Base-by-base conservation (phyloP, 305 asterid genomes). In the Withania somnifera region DNA sequence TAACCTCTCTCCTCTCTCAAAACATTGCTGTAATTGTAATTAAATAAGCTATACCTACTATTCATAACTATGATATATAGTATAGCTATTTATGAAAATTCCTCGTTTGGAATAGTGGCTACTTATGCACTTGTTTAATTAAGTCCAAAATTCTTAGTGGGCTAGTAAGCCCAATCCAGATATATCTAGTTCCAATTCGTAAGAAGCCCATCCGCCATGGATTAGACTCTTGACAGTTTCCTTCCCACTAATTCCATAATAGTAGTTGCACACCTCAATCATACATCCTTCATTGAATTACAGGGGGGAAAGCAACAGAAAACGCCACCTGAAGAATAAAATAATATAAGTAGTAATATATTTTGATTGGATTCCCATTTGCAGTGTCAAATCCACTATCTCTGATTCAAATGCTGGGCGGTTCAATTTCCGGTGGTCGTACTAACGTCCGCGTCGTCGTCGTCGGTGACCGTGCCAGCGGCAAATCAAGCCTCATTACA, bases 401-500 rank as follows among this genome's bases (percentile, higher is more conserved):
- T 10, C 58, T 26, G 42, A 80, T 51, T 82, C 85, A 89, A 83
- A 94, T 94, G 97, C 86, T 93, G 68, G 88, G 90, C 78, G 84
- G 76, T 82, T 66, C 93, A 61, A 68, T 82, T 80, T 82, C 90
- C 94, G 88, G 88, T 82, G 86, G 88, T 67, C 98, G 97, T 78
- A 83, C 87, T 75, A 84, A 84, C 88, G 95, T 93, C 80, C 95
- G 98, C 30, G 93, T 94, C 82, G 98, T 90, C 81, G 97, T 96
- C 82, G 95, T 97, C 86, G 98, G 97, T 88, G 98, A 97, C 86
- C 97, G 92, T 24, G 95, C 91, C 85, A 91, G 97, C 81, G 99
- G 98, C 2, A 97, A 97, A 87, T 94, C 98, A 82, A 93, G 98
- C 86, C 98, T 94, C 75, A 97, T 97, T 84, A 93, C 94, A 19